Conservation (phyloP, 257 asterid species). For the Gentiana macrophylla region DNA sequence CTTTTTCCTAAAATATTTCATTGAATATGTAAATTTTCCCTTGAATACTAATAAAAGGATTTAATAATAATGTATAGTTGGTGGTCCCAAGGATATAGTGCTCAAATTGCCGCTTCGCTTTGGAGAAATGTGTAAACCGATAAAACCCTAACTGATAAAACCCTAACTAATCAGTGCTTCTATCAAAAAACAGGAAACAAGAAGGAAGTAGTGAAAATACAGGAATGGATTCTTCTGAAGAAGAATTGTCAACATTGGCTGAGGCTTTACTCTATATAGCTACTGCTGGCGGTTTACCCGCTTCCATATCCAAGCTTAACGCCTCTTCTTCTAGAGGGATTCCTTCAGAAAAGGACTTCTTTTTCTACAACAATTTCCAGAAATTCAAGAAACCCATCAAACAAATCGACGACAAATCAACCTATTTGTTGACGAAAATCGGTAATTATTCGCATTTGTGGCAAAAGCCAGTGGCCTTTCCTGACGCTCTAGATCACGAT, state of each 20-base stretch:
- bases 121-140: too few species aligned
- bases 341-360: constrained; percentile 65
- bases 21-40: too few species aligned
- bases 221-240: constrained; percentile 61
- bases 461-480: constrained; percentile 40
- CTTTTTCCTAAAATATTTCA: too few species aligned
- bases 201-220: constrained; percentile 9
- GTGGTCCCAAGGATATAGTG: too few species aligned
- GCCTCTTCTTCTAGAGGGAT: constrained; percentile 63
- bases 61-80: too few species aligned
- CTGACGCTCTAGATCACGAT: constrained; percentile 34
- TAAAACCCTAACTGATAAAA: too few species aligned
- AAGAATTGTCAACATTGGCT: constrained; percentile 23
- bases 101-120: too few species aligned
- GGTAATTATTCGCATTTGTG: constrained; percentile 51
- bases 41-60: too few species aligned
- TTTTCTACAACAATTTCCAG: constrained; percentile 70
- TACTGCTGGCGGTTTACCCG: constrained; percentile 35
- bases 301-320: constrained; percentile 57
- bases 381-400: constrained; percentile 58
- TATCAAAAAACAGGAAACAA: too few species aligned
- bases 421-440: constrained; percentile 26
- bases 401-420: constrained; percentile 44
- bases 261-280: constrained; percentile 34
- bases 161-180: too few species aligned